Evolutionary conservation across 2,329 filamentous ascomycete species (phyloP), one percentile per base, ranked within the genome.

Genomic region (Claviceps capensis): DNA sequence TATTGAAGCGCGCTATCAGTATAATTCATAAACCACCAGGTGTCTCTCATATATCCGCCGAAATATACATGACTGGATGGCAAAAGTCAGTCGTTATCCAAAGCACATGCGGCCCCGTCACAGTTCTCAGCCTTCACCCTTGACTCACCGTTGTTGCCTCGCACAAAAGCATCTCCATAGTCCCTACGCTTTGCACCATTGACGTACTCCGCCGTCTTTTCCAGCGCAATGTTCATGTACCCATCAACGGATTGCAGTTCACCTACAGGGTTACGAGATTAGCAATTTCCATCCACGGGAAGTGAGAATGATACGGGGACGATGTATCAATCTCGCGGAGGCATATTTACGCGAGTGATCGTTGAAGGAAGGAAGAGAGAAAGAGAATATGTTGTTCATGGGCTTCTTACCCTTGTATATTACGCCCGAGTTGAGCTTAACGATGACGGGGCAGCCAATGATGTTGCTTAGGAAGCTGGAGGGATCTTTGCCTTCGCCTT

Each of bases 161-260:
- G 80, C 53, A 97, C 86, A 67, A 97, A 97, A 5, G 91, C 88
- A 74, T 97, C 91, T 7, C 91, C 91, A 66, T 95, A 96, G 51
- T 80, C 86, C 62, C 87, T 79, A 61, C 86, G 79, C 69, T 91
- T 81, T 57, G 82, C 79, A 43, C 90, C 91, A 63, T 95, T 85
- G 59, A 96, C 85, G 61, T 84, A 89, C 71, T 98, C 93, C 58
- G 88, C 84, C 19, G 89, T 95, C 72, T 95, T 93, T 69, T 98
- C 93, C 34, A 98, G 79, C 13, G 93, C 91, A 66, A 98, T 96
- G 72, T 98, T 98, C 93, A 98, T 98, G 72, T 97, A 98, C 50
- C 93, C 93, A 68, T 98, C 93, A 48, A 98, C 91, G 0, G 90
- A 95, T 67, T 97, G 90, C 40, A 97, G 78, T 67, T 96, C 89